Evolutionary conservation across 2,329 filamentous ascomycete genomes (phyloP).

Genomic region (Elsinoe arachidis): DNA sequence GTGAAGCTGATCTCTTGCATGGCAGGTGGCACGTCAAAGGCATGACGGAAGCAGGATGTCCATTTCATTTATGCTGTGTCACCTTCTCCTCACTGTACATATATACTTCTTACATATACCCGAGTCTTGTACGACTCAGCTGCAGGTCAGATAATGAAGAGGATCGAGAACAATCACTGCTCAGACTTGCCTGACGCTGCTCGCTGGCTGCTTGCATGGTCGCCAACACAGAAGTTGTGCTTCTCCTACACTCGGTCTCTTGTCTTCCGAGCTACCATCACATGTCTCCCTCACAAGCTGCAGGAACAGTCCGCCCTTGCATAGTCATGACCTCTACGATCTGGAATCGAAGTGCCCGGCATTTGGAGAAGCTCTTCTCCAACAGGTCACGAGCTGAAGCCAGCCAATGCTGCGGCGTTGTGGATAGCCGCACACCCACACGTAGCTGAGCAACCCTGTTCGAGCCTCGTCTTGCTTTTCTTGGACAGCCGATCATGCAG

Average conservation of each 20-base stretch:
- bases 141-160: neutral
- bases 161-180: neutral
- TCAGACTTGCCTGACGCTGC: no score
- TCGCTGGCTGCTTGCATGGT: neutral
- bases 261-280: neutral
- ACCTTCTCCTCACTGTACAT: slow-evolving; percentile 4
- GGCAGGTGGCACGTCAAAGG: slow-evolving; percentile 1
- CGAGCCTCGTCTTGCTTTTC: neutral
- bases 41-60: neutral
- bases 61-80: neutral
- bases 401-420: neutral
- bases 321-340: neutral
- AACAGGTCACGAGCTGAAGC: neutral
- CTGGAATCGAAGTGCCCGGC: neutral
- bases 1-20: slow-evolving; percentile 26
- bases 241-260: neutral
- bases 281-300: neutral
- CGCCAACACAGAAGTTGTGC: neutral
- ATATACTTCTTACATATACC: slow-evolving; percentile 3
- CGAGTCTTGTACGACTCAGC: neutral
- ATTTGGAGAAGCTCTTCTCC: slow-evolving; percentile 6
- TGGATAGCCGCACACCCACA: neutral
- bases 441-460: neutral
- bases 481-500: neutral
- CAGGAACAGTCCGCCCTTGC: neutral